Conservation (phyloP, 441 rosid species). For the Adansonia rubrostipa region DNA sequence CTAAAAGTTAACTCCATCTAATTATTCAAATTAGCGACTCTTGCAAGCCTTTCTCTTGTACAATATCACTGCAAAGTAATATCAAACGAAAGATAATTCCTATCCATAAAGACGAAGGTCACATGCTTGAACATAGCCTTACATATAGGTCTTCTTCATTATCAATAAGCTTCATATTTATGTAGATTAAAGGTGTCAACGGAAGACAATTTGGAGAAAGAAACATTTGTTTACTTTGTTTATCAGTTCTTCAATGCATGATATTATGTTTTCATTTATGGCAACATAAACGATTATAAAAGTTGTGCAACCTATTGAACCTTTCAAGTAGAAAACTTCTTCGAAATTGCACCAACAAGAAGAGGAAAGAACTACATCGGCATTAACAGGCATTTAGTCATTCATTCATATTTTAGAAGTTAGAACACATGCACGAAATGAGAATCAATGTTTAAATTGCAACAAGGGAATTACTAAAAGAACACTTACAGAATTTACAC, state of each 20-base stretch:
- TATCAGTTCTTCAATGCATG: neutral
- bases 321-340: neutral
- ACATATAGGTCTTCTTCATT: neutral
- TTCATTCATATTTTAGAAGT: neutral
- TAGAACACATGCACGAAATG: neutral
- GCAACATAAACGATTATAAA: neutral
- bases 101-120: neutral
- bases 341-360: neutral
- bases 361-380: neutral
- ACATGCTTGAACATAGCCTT: neutral
- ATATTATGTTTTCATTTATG: neutral
- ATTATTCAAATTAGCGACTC: neutral
- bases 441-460: neutral
- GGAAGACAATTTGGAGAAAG: neutral
- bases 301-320: neutral
- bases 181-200: neutral
- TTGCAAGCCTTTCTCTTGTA: neutral
- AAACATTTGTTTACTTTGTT: neutral
- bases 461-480: neutral
- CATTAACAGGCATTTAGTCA: neutral
- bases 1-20: neutral
- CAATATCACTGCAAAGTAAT: neutral
- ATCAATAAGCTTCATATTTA: neutral
- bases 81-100: neutral
- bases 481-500: constrained; percentile 35